Evolutionary conservation across 139 green algal genomes (phyloP), one percentile per base, ranked within the genome.

Genomic region (Limnomonas spitsbergensis): DNA sequence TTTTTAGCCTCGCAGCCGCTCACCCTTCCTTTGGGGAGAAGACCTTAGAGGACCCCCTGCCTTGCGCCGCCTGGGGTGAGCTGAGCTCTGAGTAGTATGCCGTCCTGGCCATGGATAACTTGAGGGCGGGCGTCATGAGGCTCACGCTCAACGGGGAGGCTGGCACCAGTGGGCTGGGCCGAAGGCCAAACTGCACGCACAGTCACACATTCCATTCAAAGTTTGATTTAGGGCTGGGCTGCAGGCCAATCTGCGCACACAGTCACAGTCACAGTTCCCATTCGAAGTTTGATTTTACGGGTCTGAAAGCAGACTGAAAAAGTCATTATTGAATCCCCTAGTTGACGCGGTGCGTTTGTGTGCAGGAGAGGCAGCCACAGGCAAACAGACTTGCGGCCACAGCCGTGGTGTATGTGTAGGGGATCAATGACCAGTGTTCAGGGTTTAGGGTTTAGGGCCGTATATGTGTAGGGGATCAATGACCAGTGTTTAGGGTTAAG

Each of bases 81-180:
- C 6, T 6, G 42, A 27, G 42, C 42, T 54, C 7, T 54, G 7
- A 6, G 7, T 9, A 54, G 42, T 6, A 54, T 54, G 7, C 6
- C 42, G 9, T 6, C 42, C 9, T 54, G 7, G 42, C 7, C 42
- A 54, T 6, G 42, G 7, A 6, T 6, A 54, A 9, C 42, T 54
- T 70, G 14, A 70, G 14, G 9, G 56, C 9, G 7, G 56, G 56
- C 29, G 9, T 38, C 56, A 70, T 70, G 14, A 32, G 56, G 29
- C 56, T 70, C 27, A 70, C 29, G 9, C 9, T 37, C 56, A 70
- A 9, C n/a, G 56, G 56, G 7, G 56, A 70, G 14, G 24, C 14
- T 7, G 56, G 56, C 56, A 70, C 56, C 27, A 70, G 56, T 32
- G 24, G 56, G 56, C 56, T 70, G 6, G 56, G 56, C 29, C n/a